Evolutionary conservation across 441 rosid species (phyloP), one percentile per base, ranked within the genome.

Genomic region (Capsella rubella): DNA sequence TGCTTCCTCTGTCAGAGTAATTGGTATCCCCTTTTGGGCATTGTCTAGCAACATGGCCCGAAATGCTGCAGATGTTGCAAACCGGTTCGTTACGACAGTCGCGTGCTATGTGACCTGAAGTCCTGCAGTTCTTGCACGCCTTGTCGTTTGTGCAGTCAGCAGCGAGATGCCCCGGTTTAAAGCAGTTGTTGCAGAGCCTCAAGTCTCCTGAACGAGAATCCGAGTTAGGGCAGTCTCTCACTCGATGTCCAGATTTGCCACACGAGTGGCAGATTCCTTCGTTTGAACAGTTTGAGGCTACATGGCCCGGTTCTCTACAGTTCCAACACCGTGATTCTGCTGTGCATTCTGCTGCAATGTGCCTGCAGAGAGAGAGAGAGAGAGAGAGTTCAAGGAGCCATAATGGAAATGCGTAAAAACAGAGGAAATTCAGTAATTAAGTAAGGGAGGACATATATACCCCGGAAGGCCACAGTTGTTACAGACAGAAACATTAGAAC

Each of bases 401-500:
- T 25, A 27, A 52, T 27, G 1, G 2, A 35, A 43, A 58, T 0
- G 2, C 49, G 5, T 37, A 37, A 25, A 31, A 51, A 65, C 68
- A 66, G 50, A 60, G 16, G 9, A 39, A 6, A 16, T 0, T 35
- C 8, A 12, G 13, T 31, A 50, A 29, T 47, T 14, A 21, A 66
- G 39, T 35, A 9, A 32, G 10, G 29, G 49, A 58, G 10, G 54
- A 51, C 15, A 31, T 59, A 27, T 39, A 72, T 81, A 94, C 98
- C 98, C 98, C 0, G 98, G 96, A 74, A 91, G 97, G 62, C 92
- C 89, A 55, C 98, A 94, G 74, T 90, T 94, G 87, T 94, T 95
- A 86, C 97, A 94, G 73, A 91, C 90, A 40, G 96, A 93, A 79
- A 84, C 98, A 87, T 91, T 93, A 12, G 96, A 82, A 79, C 98